Conservation (phyloP, 2,329 filamentous ascomycete species). For the Geoglossum cookeanum region DNA sequence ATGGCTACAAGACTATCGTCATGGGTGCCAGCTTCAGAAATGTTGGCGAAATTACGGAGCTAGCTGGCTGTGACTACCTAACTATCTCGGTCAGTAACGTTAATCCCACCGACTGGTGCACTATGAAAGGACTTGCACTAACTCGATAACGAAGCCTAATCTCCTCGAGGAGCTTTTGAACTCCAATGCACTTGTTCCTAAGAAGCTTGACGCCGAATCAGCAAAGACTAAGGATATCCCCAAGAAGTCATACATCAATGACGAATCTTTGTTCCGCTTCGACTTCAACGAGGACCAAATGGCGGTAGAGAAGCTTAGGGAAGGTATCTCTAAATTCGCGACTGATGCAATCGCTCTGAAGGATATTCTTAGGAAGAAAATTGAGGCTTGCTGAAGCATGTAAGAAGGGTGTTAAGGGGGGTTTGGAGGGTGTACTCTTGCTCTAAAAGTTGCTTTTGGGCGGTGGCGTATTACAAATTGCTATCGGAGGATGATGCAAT, state of each 20-base stretch:
- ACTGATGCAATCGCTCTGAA: constrained; percentile 90
- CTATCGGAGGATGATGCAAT: background rate
- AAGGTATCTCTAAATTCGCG: constrained; percentile 98
- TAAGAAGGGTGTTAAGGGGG: background rate
- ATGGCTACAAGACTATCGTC: constrained; percentile 96
- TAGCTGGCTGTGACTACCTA: constrained; percentile 95
- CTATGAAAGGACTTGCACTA: background rate
- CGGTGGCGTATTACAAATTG: background rate
- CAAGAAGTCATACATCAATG: constrained; percentile 79
- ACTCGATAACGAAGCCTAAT: constrained; percentile 40
- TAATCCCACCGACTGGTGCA: background rate
- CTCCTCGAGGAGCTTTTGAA: constrained; percentile 88
- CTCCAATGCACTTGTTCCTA: constrained; percentile 60
- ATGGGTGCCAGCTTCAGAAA: constrained; percentile 99
- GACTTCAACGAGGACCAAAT: constrained; percentile 99
- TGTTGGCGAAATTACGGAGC: constrained; percentile 89
- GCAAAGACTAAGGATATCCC: constrained; percentile 54
- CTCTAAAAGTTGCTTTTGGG: background rate
- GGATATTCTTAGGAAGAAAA: constrained; percentile 76
- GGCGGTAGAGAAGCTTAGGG: constrained; percentile 96
- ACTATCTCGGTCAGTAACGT: constrained; percentile 65
- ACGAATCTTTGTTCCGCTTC: constrained; percentile 88
- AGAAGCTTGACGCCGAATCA: constrained; percentile 67
- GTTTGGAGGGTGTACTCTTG: background rate
- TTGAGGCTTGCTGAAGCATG: constrained; percentile 24